Evolutionary conservation across 768 basidiomycete genomes (phyloP), one percentile per base, ranked within the genome.

Genomic region (Mycena epipterygia): DNA sequence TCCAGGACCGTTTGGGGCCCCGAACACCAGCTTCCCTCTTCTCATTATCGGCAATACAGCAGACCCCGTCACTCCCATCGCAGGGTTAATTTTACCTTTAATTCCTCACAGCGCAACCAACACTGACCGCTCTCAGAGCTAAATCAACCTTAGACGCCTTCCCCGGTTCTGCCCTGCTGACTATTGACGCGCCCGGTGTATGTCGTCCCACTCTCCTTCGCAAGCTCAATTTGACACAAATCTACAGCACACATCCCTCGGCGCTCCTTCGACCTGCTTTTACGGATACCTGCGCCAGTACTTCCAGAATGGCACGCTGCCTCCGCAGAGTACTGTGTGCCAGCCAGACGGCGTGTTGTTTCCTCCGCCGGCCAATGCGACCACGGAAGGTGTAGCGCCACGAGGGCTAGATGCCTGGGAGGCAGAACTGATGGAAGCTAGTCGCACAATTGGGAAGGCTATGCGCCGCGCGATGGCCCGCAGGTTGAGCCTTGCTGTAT

Each of bases 171-270:
- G 48, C 27, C 12, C 3, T 49, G 5, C 27, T 49, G 23, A 49
- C 48, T 5, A 23, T 21, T 3, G 48, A 49, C 14, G 13, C 48
- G 12, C 9, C 14, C 48, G 48, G 48, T 23, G 49, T 41, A 48
- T 27, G 23, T 29, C 21, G 23, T 37, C n/a, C 25, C 35, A 9
- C 16, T 32, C 11, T 3, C 21, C n/a, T 29, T 59, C 5, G 12
- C 32, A 23, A 25, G 41, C 8, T n/a, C n/a, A n/a, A n/a, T 19
- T 37, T 14, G 35, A 37, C 35, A 7, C 35, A 21, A 6, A n/a
- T 55, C 37, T 57, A n/a, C 46, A 84, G 81, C 84, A 85, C 69
- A 75, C 72, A 42, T 84, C 84, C 6, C 30, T 81, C n/a, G 65
- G 76, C 9, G 79, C 74, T 8, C 76, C 78, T 12, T 85, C 84